Conservation (phyloP, 148 eudicot genomes). For the Cornus florida region DNA sequence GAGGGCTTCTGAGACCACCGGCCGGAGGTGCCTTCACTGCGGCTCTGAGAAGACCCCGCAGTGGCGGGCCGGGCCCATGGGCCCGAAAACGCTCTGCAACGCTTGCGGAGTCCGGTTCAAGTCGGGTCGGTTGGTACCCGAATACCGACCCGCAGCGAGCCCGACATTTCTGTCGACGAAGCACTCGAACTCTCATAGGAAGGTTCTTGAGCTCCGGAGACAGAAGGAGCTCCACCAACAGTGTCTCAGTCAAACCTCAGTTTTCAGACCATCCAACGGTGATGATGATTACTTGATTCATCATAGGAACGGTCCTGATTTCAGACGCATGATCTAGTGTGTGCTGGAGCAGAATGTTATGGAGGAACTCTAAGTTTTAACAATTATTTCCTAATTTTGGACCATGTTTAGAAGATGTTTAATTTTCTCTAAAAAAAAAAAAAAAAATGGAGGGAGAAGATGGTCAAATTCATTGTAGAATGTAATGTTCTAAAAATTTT, state of each 20-base stretch:
- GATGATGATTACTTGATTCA: slow-evolving; percentile 76
- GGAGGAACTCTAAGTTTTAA: slow-evolving; percentile 5
- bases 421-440: background rate
- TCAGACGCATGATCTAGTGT: slow-evolving; percentile 61
- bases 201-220: slow-evolving; percentile 84
- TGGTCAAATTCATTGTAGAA: slow-evolving; percentile 29
- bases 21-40: slow-evolving; percentile 79
- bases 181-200: slow-evolving; percentile 95
- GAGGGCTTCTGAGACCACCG: slow-evolving; percentile 27
- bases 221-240: slow-evolving; percentile 76
- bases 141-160: slow-evolving; percentile 94
- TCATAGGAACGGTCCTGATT: slow-evolving; percentile 62
- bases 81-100: slow-evolving; percentile 90
- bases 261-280: slow-evolving; percentile 51
- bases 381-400: slow-evolving; percentile 16
- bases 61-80: slow-evolving; percentile 96
- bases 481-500: slow-evolving; percentile 17
- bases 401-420: slow-evolving; percentile 3
- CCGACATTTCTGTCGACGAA: slow-evolving; percentile 76
- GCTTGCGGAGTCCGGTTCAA: slow-evolving; percentile 96
- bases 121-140: slow-evolving; percentile 94
- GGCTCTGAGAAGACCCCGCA: slow-evolving; percentile 95
- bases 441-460: slow-evolving; percentile 23
- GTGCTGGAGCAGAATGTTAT: slow-evolving; percentile 3
- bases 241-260: slow-evolving; percentile 34